Base-by-base conservation (phyloP, 257 asterid species). In the Nicotiana attenuata region DNA sequence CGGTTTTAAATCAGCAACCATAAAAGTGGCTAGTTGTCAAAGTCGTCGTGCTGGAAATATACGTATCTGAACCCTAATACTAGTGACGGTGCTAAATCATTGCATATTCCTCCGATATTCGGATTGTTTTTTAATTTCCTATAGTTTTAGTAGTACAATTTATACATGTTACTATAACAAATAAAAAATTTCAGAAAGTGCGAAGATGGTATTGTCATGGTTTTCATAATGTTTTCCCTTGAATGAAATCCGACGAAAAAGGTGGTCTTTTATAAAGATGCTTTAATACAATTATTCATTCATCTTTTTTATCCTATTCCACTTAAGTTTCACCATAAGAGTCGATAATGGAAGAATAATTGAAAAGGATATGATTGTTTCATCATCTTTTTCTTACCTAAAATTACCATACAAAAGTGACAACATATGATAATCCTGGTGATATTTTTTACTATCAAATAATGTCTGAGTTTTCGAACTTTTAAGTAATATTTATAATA, bases 241-340 rank as follows among this genome's bases (percentile, higher is more conserved):
- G 59, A 45, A 45, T 71, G 35, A 71, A 41, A 45, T 45, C 7
- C 11, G 22, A 71, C 7, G 35, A 71, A 71, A 68, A 71, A 71
- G 20, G 17, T 71, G 60, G 7, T 22, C 35, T 45, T 45, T 71
- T 69, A 16, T 10, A 71, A 71, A 71, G 78, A 22, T n/a, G 16
- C 78, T 71, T 71, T 71, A 47, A 71, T 71, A 71, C 78, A 71
- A 71, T 71, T 71, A 71, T 71, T 45, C 78, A 71, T 71, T 38
- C 78, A 22, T 71, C 78, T 13, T 71, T 71, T 71, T 71, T 71
- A 71, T 71, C 59, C 35, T 11, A 1, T 71, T 69, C 78, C 78
- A 71, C 78, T 41, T 20, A 71, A 71, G 24, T 71, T 71, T 45
- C 53, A 41, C 59, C 35, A 41, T 71, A 41, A 71, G 78, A 71